Percentiles rank a stretch among this genome's conserved stretches.
phyloP scores from a whole-genome alignment of 768 basidiomycete genomes.

The Ramaria sp. region DNA sequence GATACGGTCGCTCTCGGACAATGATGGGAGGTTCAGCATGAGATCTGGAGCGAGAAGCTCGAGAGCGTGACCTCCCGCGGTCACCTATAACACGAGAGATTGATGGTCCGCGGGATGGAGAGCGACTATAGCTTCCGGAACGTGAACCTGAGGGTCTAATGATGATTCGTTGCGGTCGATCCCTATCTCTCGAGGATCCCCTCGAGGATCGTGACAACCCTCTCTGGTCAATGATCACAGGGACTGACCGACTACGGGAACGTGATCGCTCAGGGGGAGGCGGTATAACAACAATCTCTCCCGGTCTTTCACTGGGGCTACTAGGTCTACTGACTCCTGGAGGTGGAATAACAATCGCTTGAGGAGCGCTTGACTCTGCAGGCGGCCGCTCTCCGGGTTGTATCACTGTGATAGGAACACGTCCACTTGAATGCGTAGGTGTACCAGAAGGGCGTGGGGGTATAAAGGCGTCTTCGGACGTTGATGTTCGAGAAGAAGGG shows the following conservation, averaged over 20 bases:
- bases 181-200: conserved; percentile 13
- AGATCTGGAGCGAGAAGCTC: background rate
- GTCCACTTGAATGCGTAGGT: background rate
- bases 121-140: background rate
- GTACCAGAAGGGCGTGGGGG: background rate
- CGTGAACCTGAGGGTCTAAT: background rate
- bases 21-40: background rate
- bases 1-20: background rate
- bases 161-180: conserved; percentile 12
- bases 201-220: background rate
- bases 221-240: background rate
- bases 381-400: background rate
- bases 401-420: background rate
- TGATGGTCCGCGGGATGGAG: background rate
- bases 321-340: background rate
- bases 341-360: background rate
- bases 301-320: background rate
- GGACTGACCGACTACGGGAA: background rate
- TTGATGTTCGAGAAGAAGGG: background rate
- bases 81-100: background rate
- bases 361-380: conserved; percentile 4
- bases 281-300: background rate
- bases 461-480: background rate
- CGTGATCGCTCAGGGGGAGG: background rate
- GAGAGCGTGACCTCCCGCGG: background rate